Evolutionary conservation across 805 yeast genomes (phyloP).

Genomic region (Lachancea nothofagi): DNA sequence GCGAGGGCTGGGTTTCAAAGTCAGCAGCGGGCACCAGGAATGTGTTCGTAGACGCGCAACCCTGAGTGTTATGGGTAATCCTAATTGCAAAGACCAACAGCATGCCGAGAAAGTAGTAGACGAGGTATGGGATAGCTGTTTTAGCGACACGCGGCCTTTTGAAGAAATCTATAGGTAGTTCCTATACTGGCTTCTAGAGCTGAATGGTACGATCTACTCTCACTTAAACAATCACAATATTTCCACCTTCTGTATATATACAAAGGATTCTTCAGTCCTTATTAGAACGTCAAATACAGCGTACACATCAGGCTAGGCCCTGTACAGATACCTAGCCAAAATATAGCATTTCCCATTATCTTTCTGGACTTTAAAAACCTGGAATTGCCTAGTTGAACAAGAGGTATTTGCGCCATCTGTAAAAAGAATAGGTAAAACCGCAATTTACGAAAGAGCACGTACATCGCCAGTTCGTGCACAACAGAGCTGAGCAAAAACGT

Average conservation of each 20-base stretch:
- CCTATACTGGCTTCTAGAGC: neutral
- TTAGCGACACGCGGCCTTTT: conserved; percentile 91
- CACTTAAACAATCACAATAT: too few species aligned
- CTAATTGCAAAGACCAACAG: conserved; percentile 63
- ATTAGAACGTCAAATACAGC: conserved; percentile 67
- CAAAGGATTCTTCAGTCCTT: neutral
- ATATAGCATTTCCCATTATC: conserved; percentile 69
- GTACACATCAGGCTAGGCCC: conserved; percentile 90
- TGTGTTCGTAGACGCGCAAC: conserved; percentile 89
- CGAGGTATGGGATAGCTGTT: conserved; percentile 89
- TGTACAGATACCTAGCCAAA: conserved; percentile 86
- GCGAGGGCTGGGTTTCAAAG: conserved; percentile 38
- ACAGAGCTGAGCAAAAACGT: conserved; percentile 76
- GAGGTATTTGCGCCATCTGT: conserved; percentile 86
- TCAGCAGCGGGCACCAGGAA: conserved; percentile 79
- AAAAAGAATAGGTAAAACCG: conserved; percentile 75
- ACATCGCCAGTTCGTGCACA: conserved; percentile 92
- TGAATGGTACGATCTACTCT: conserved; percentile 1
- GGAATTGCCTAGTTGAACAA: conserved; percentile 59
- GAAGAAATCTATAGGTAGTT: conserved; percentile 75
- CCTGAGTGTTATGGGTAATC: conserved; percentile 79
- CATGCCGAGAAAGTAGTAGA: conserved; percentile 77
- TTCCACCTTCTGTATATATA: conserved; percentile 1
- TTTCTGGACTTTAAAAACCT: conserved; percentile 49
- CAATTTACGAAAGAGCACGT: conserved; percentile 68